Conservation (phyloP, 2,329 filamentous ascomycete species). For the Pseudogymnoascus sp. region DNA sequence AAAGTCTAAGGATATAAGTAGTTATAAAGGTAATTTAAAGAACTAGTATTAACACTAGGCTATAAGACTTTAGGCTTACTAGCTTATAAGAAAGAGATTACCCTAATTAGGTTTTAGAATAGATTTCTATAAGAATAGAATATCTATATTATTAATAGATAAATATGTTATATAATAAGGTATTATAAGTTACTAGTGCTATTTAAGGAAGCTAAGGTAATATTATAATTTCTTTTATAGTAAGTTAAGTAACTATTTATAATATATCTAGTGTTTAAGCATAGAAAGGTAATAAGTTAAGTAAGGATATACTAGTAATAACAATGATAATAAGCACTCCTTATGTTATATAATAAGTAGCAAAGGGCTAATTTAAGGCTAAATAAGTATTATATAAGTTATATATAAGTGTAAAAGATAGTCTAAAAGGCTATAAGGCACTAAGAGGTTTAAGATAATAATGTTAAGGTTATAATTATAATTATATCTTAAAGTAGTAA, state of each 20-base stretch:
- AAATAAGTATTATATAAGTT: too few species aligned
- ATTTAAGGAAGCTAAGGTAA: background rate
- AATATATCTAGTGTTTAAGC: background rate
- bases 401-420: too few species aligned
- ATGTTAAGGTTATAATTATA: too few species aligned
- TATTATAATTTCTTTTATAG: background rate
- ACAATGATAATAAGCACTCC: too few species aligned
- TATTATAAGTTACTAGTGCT: conserved; percentile 3
- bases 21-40: background rate
- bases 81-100: background rate
- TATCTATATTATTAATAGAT: background rate
- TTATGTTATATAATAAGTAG: too few species aligned
- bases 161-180: background rate
- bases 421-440: too few species aligned
- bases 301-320: too few species aligned
- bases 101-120: background rate
- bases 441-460: too few species aligned
- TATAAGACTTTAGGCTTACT: background rate
- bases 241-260: background rate
- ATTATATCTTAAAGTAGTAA: too few species aligned
- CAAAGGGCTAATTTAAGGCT: too few species aligned
- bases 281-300: too few species aligned
- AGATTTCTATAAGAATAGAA: background rate
- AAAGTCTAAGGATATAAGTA: background rate
- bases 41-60: background rate